Base-by-base conservation (phyloP, 768 basidiomycete species). In the Lactifluus pinguis region DNA sequence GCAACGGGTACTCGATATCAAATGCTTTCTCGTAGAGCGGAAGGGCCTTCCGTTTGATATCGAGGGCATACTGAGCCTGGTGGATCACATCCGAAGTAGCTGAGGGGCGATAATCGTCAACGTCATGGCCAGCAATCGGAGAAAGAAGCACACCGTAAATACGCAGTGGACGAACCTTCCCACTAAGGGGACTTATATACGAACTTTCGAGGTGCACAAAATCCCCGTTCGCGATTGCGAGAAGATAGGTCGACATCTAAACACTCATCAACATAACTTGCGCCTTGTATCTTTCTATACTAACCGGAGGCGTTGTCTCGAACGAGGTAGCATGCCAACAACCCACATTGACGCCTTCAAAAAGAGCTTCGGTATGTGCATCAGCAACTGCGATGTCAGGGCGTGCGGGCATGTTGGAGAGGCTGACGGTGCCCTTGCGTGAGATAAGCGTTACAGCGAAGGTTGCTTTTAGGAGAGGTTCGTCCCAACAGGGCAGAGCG, bases 21-120 rank as follows among this genome's bases (percentile, higher is more conserved):
- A 98, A 98, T 57, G 95, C 80, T 70, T 87, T 78, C 73, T 98
- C 95, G 72, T 95, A 98, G n/a, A 93, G 70, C 15, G 94, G 93
- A 14, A 97, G 75, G 10, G 90, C 88, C 34, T 77, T 79, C 6
- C 80, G 81, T 72, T 89, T 95, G 66, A 95, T 85, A 66, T 95
- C 92, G 45, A 98, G 83, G 14, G 89, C 88, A 68, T 92, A 92
- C 65, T 87, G 80, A 6, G 87, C 87, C 69, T 93, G 92, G 65
- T 85, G 78, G 67, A 97, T 90, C 64, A 85, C 75, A 68, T 97
- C 87, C 60, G 83, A 75, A 7, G 92, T 95, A 8, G 87, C 88
- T 91, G 65, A 9, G 6, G 38, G 59, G 29, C 67, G 59, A 47
- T 48, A 45, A 21, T 56, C 29, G 47, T 32, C 38, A 45, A 32